These are phyloP conservation scores for Didymella exigua DNA, from an alignment of 2,329 filamentous ascomycete species.

Conservation along the genomic window DNA sequence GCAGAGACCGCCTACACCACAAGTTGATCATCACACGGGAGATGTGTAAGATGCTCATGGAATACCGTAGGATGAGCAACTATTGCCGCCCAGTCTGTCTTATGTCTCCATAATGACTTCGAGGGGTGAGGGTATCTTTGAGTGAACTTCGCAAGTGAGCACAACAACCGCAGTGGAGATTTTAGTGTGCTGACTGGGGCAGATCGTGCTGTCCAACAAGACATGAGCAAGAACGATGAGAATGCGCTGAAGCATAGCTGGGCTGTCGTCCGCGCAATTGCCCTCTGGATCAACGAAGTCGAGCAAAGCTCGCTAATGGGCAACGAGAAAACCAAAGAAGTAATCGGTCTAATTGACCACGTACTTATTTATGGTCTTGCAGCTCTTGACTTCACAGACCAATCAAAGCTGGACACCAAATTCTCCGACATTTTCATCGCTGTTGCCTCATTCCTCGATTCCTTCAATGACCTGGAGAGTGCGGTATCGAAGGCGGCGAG, in stretches of 20 bases:
- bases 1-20: slow-evolving; percentile 11
- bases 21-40: slow-evolving; percentile 23
- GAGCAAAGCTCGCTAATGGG: slow-evolving; percentile 11
- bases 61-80: slow-evolving; percentile 4
- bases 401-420: slow-evolving; percentile 19
- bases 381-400: slow-evolving; percentile 16
- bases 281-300: slow-evolving; percentile 19
- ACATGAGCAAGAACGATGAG: slow-evolving; percentile 16
- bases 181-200: background rate
- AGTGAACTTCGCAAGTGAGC: slow-evolving; percentile 19
- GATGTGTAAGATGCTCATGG: slow-evolving; percentile 15
- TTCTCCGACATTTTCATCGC: slow-evolving; percentile 7
- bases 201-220: slow-evolving; percentile 21
- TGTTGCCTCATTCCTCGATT: background rate
- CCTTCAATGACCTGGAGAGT: background rate
- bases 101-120: slow-evolving; percentile 28
- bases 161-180: background rate
- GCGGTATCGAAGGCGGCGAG: background rate
- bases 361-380: slow-evolving; percentile 19
- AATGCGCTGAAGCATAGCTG: slow-evolving; percentile 14
- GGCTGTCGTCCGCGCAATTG: slow-evolving; percentile 19
- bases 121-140: slow-evolving; percentile 20
- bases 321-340: slow-evolving; percentile 12
- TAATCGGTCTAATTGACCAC: slow-evolving; percentile 18
- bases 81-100: slow-evolving; percentile 24